Evolutionary conservation across 2,329 filamentous ascomycete species (phyloP), one percentile per base, ranked within the genome.

Genomic region (Pseudogymnoascus pannorum): DNA sequence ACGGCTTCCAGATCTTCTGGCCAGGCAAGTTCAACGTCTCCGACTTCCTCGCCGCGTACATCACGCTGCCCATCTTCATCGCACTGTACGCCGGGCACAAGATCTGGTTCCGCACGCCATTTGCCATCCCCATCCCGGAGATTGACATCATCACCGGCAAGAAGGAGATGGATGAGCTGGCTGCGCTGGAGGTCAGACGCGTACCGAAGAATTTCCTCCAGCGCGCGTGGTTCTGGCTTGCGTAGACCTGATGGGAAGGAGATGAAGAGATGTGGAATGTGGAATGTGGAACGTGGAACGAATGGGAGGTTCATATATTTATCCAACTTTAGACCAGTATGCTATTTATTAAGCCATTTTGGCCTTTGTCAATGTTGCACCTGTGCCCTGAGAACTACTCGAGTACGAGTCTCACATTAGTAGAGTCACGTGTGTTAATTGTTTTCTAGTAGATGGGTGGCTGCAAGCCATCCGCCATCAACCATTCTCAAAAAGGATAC

Each of bases 1-100:
- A 91, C 68, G 89, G 88, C 1, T 93, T 92, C 73, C 81, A 86
- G 35, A 82, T 88, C 12, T 92, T 93, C 71, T 87, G 87, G 71
- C 82, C 84, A 0, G 75, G 78, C 6, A 77, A 85, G 26, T 93
- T 86, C 81, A 81, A 78, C 14, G 81, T 79, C 0, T 77, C 79
- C 4, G 78, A 78, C 67, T 94, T 94, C 68, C 63, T 87, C n/a
- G 81, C 83, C 0, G 79, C 75, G 68, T 91, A 86, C 68, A 78
- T 89, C 68, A 87, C 79, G 8, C 75, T 87, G 0, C 86, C 78
- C 51, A 81, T 80, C 66, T 88, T 89, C 72, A 65, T 85, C 1
- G 72, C 76, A 0, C 75, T 88, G 0, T 89, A 87, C 68, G 5
- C 82, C 11, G 83, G 79, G 2, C 87, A 88, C 76, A 87, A 86